These are phyloP conservation scores for Aureobasidium pullulans DNA, from an alignment of 2,329 filamentous ascomycete genomes.

Conservation along the genomic window DNA sequence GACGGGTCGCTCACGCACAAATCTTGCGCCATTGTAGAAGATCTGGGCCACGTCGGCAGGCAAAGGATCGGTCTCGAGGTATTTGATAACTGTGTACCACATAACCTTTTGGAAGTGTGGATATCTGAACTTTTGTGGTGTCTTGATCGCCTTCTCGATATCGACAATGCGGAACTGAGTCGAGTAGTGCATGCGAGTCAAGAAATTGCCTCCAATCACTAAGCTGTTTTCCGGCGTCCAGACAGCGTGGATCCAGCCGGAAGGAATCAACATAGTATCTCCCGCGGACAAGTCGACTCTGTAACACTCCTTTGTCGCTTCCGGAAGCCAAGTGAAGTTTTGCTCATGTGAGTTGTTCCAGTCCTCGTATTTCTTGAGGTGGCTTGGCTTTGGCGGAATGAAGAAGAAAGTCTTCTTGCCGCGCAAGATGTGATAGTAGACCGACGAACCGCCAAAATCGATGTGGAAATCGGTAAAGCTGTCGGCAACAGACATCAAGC, in stretches of 20 bases:
- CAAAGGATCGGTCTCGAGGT: constrained; percentile 57
- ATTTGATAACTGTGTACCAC: constrained; percentile 60
- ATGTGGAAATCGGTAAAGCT: constrained; percentile 68
- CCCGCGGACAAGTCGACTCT: constrained; percentile 58
- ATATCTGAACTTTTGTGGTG: constrained; percentile 58
- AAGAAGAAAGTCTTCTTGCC: constrained; percentile 66
- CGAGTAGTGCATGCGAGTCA: constrained; percentile 57
- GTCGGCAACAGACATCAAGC: constrained; percentile 63
- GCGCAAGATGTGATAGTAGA: constrained; percentile 63
- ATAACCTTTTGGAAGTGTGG: constrained; percentile 63
- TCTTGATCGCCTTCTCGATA: constrained; percentile 61
- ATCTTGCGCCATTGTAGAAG: constrained; percentile 50
- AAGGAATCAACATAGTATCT: constrained; percentile 64
- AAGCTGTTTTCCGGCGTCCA: constrained; percentile 64
- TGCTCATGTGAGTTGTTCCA: constrained; percentile 62
- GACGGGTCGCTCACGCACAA: constrained; percentile 47
- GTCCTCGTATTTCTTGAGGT: constrained; percentile 63
- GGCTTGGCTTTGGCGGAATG: constrained; percentile 60
- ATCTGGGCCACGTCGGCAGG: constrained; percentile 48
- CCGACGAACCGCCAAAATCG: constrained; percentile 63
- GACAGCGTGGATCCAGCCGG: constrained; percentile 65
- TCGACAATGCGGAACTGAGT: constrained; percentile 60
- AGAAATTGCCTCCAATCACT: constrained; percentile 64
- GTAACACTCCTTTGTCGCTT: constrained; percentile 59
- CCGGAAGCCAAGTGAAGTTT: constrained; percentile 57